These are phyloP conservation scores for Dictyostelium discoideum DNA, from an alignment of 78 protist genomes.

Conservation along the genomic window DNA sequence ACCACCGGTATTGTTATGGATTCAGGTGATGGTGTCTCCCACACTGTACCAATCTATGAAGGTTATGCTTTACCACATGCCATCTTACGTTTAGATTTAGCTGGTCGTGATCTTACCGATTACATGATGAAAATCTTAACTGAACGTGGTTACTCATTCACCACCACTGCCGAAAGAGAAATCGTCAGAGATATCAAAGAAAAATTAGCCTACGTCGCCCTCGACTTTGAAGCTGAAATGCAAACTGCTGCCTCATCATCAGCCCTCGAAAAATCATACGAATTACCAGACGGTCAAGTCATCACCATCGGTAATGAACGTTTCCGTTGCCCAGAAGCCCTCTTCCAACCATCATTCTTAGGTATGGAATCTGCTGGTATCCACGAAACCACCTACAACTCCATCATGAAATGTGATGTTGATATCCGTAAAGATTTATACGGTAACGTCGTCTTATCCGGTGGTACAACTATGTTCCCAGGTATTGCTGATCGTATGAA, in stretches of 20 bases:
- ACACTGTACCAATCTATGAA: conserved; percentile 93
- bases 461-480: conserved; percentile 95
- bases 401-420: conserved; percentile 95
- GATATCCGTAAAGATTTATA: conserved; percentile 95
- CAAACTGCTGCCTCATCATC: conserved; percentile 85
- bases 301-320: conserved; percentile 91
- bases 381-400: conserved; percentile 91
- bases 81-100: conserved; percentile 92
- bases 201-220: conserved; percentile 80
- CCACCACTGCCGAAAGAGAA: conserved; percentile 86
- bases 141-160: conserved; percentile 95
- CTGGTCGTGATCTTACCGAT: conserved; percentile 96
- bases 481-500: conserved; percentile 93
- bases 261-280: conserved; percentile 90
- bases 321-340: conserved; percentile 94
- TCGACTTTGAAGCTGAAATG: conserved; percentile 88
- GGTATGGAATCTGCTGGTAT: conserved; percentile 95
- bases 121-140: conserved; percentile 90
- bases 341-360: conserved; percentile 95
- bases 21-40: conserved; percentile 97
- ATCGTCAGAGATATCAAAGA: conserved; percentile 90
- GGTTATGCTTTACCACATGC: conserved; percentile 85
- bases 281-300: conserved; percentile 91
- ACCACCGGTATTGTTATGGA: conserved; percentile 97
- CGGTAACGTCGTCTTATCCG: conserved; percentile 94